Evolutionary conservation across 805 yeast species (phyloP), one percentile per base, ranked within the genome.

Genomic region (Wickerhamiella spandovensis): DNA sequence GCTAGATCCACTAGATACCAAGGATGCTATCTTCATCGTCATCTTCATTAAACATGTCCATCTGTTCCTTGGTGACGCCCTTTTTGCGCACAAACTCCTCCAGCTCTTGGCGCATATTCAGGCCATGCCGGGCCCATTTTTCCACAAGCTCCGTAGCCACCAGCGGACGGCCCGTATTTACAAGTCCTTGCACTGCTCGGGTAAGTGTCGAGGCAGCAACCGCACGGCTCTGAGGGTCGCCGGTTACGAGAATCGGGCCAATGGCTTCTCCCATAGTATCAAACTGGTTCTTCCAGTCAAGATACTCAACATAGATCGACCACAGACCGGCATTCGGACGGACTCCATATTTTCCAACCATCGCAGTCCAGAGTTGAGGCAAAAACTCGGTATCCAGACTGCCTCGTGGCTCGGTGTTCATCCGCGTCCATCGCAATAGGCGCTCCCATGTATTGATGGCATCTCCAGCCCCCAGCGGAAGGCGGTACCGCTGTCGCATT

Each of bases 391-490:
- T 44, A 7, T 50, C 46, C 42, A 53, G 49, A 12, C 25, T 28
- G 17, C 51, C 57, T 3, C 53, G 48, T 15, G 58, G 58, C 50
- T 50, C 51, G 5, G 57, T 51, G 32, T 46, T 49, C 17, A 46
- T 53, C 1, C 35, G 44, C 5, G 39, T 46, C 52, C 61, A 59
- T 30, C 59, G 53, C 23, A 64, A 51, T 21, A 55, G 48, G 18
- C 56, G 49, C 8, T 39, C 47, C 67, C 66, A 64, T 47, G 57
- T 49, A 23, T 48, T 35, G 23, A 35, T 45, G 12, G 60, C 58
- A 6, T 51, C 55, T 7, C 39, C 21, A 7, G 50, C 32, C 18
- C 44, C 51, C 8, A 61, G 55, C 8, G 51, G 43, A n/a, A 61
- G 41, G 9, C 48, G 23, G 47, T 61, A 59, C 43, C 28, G 42